phyloP scores from a whole-genome alignment of 176 grass and related monocot genomes.

The Cymbopogon citratus region DNA sequence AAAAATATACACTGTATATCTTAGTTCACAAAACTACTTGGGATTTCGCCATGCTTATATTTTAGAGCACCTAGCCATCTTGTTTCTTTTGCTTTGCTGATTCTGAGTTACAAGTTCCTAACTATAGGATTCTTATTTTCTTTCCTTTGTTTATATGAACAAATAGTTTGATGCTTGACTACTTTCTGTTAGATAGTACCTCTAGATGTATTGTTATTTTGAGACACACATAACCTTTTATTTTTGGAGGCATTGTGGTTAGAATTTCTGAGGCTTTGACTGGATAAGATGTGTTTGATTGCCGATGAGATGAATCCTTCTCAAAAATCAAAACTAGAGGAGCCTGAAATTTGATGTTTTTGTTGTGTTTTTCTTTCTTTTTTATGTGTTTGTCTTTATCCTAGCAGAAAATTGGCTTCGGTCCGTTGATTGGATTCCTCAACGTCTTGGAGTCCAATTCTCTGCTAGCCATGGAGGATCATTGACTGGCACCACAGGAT shows the following conservation, averaged over 20 bases:
- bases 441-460: conserved; percentile 14
- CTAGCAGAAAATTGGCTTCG: conserved; percentile 41
- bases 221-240: not conserved
- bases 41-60: not conserved
- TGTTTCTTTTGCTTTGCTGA: conserved; percentile 1
- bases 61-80: not conserved
- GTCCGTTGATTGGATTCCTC: conserved; percentile 39
- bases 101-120: not conserved
- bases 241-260: not conserved
- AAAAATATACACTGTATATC: no score
- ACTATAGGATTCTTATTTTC: not conserved
- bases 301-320: not conserved
- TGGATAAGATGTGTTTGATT: not conserved
- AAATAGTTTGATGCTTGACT: not conserved
- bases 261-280: not conserved
- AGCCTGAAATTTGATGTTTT: not conserved
- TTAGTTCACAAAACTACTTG: not conserved
- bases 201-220: not conserved
- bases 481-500: conserved; percentile 2
- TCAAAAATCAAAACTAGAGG: not conserved
- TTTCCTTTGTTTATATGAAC: not conserved
- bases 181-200: not conserved
- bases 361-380: not conserved
- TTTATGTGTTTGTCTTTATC: not conserved
- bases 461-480: conserved; percentile 21